Evolutionary conservation across 352 stramenopile genomes (phyloP).

Genomic region (Phytophthora meadii): DNA sequence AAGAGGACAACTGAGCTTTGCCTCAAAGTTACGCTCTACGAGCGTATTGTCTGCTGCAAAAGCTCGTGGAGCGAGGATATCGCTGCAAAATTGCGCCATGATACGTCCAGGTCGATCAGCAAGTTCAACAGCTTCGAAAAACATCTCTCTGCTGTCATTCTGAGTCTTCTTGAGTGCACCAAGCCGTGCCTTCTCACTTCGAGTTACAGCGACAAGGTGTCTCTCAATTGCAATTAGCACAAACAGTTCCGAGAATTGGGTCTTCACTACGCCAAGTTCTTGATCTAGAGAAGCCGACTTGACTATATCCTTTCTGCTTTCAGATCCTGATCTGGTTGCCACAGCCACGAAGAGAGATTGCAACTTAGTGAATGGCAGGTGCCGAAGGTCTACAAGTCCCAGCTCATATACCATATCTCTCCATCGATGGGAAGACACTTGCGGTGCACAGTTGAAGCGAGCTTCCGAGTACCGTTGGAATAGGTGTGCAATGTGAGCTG

Average conservation of each 20-base stretch:
- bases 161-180: constrained; percentile 5
- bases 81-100: constrained; percentile 47
- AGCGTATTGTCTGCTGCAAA: constrained; percentile 22
- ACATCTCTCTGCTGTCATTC: background rate
- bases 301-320: too few species aligned
- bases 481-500: constrained; percentile 49
- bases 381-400: constrained; percentile 26
- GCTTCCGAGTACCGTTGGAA: constrained; percentile 47
- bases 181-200: constrained; percentile 16
- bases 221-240: constrained; percentile 40
- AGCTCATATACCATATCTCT: constrained; percentile 44
- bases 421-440: constrained; percentile 46
- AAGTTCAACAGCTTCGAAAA: constrained; percentile 7
- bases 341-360: constrained; percentile 26
- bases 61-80: constrained; percentile 40
- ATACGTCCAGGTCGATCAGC: constrained; percentile 38
- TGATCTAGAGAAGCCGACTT: constrained; percentile 16
- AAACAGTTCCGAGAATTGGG: constrained; percentile 39
- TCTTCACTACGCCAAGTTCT: constrained; percentile 30
- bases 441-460: constrained; percentile 30
- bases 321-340: too few species aligned
- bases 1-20: constrained; percentile 52
- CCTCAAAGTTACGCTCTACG: constrained; percentile 45
- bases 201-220: constrained; percentile 9
- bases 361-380: constrained; percentile 31